phyloP scores from a whole-genome alignment of 306 rosid species.

The Prunus padus region DNA sequence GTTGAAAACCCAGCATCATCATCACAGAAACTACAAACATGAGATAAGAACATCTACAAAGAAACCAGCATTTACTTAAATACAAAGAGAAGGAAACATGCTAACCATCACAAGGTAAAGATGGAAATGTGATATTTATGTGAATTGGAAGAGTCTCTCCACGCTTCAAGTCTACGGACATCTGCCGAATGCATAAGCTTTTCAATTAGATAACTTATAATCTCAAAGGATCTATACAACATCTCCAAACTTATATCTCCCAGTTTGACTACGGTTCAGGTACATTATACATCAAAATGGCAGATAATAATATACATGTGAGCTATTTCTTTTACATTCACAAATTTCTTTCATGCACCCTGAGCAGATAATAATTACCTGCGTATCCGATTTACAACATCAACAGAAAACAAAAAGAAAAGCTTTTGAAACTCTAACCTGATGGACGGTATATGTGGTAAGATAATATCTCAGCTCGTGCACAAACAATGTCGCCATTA shows the following conservation, averaged over 20 bases:
- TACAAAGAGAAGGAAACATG: slow-evolving; percentile 19
- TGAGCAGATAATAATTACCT: not conserved
- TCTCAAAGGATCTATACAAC: not conserved
- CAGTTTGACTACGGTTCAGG: too few relatives aligned
- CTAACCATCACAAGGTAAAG: slow-evolving; percentile 96
- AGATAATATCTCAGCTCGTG: slow-evolving; percentile 94
- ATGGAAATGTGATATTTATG: slow-evolving; percentile 88
- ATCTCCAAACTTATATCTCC: too few relatives aligned
- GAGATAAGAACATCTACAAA: not conserved
- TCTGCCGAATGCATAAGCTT: slow-evolving; percentile 43
- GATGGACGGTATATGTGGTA: slow-evolving; percentile 73
- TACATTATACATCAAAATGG: too few relatives aligned
- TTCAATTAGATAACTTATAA: not conserved
- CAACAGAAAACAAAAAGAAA: not conserved
- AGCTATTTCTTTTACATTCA: too few relatives aligned
- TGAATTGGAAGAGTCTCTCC: slow-evolving; percentile 98
- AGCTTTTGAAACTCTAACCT: slow-evolving; percentile 48
- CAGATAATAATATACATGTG: too few relatives aligned
- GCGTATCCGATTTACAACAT: not conserved
- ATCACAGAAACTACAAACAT: not conserved
- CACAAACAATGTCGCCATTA: slow-evolving; percentile 78
- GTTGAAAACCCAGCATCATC: slow-evolving; percentile 4
- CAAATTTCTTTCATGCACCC: too few relatives aligned
- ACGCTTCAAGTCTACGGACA: slow-evolving; percentile 93
- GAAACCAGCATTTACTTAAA: slow-evolving; percentile 13